Evolutionary conservation across 768 basidiomycete species (phyloP).

Genomic region (Clitopilus passeckerianus): DNA sequence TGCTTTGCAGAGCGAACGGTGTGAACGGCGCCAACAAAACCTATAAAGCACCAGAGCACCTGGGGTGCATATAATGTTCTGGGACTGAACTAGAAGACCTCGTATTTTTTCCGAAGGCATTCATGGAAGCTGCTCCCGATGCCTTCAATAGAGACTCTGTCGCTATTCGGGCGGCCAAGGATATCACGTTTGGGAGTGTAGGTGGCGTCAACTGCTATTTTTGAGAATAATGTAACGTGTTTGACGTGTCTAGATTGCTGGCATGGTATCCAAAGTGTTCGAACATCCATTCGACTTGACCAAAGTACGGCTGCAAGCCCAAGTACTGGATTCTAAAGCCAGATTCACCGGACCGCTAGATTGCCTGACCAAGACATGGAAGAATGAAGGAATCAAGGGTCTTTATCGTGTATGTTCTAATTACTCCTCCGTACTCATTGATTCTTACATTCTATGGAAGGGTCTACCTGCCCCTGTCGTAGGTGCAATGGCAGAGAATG

Average conservation of each 20-base stretch:
- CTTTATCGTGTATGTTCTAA: slow-evolving; percentile 71
- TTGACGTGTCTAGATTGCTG: slow-evolving; percentile 53
- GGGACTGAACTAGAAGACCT: background rate
- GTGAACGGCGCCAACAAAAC: background rate
- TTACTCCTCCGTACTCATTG: background rate
- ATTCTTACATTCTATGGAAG: slow-evolving; percentile 30
- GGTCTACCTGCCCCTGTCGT: slow-evolving; percentile 88
- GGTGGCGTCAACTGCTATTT: background rate
- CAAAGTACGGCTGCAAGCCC: slow-evolving; percentile 91
- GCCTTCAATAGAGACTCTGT: slow-evolving; percentile 13
- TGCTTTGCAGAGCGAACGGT: background rate
- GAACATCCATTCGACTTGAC: slow-evolving; percentile 96
- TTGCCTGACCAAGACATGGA: slow-evolving; percentile 79
- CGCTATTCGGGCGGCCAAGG: slow-evolving; percentile 11
- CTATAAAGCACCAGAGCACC: background rate
- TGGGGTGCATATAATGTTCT: background rate
- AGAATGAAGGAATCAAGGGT: slow-evolving; percentile 76
- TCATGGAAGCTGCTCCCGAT: slow-evolving; percentile 16
- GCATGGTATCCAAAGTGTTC: slow-evolving; percentile 77
- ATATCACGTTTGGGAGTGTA: slow-evolving; percentile 20
- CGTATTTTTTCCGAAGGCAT: background rate
- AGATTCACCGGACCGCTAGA: slow-evolving; percentile 86
- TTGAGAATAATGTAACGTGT: background rate
- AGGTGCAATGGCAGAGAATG: slow-evolving; percentile 92
- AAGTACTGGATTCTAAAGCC: slow-evolving; percentile 51